Percentiles rank a stretch among this genome's conserved stretches.
phyloP scores from a whole-genome alignment of 768 basidiomycete genomes.

The Podaxis pistillaris region DNA sequence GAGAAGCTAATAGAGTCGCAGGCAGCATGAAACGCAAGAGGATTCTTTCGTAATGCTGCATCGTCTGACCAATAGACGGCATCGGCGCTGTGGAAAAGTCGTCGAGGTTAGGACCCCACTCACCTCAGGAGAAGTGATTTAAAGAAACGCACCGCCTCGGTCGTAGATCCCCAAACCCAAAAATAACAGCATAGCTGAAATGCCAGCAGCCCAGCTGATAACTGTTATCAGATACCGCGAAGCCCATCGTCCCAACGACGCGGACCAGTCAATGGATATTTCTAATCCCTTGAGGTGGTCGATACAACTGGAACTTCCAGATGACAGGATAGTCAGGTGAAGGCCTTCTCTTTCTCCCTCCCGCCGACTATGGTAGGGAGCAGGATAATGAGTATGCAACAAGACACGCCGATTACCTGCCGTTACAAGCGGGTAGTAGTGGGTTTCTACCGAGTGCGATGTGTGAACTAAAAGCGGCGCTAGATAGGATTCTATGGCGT shows the following conservation, averaged over 20 bases:
- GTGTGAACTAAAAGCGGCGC: slow-evolving; percentile 67
- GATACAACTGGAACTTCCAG: slow-evolving; percentile 49
- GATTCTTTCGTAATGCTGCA: slow-evolving; percentile 39
- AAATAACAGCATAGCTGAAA: slow-evolving; percentile 55
- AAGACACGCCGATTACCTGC: slow-evolving; percentile 37
- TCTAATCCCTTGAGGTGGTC: slow-evolving; percentile 34
- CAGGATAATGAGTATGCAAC: slow-evolving; percentile 69
- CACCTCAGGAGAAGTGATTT: background rate
- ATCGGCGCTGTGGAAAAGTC: slow-evolving; percentile 31
- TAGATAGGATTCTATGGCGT: slow-evolving; percentile 46
- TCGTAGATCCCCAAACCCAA: slow-evolving; percentile 38
- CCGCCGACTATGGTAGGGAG: slow-evolving; percentile 58
- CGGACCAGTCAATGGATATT: slow-evolving; percentile 68
- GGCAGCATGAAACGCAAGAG: slow-evolving; percentile 42
- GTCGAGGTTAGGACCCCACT: background rate
- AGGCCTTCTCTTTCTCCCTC: slow-evolving; percentile 34
- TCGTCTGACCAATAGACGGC: slow-evolving; percentile 49
- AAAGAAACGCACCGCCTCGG: slow-evolving; percentile 21
- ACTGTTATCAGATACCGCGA: slow-evolving; percentile 74
- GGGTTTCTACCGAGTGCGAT: slow-evolving; percentile 58
- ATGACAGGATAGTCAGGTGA: slow-evolving; percentile 58
- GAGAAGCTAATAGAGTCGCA: slow-evolving; percentile 41
- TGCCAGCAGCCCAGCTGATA: slow-evolving; percentile 70
- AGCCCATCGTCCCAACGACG: slow-evolving; percentile 68
- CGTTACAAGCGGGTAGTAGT: slow-evolving; percentile 57